Evolutionary conservation across 176 grass and related monocot genomes (phyloP).

Genomic region (Paspalum vaginatum): DNA sequence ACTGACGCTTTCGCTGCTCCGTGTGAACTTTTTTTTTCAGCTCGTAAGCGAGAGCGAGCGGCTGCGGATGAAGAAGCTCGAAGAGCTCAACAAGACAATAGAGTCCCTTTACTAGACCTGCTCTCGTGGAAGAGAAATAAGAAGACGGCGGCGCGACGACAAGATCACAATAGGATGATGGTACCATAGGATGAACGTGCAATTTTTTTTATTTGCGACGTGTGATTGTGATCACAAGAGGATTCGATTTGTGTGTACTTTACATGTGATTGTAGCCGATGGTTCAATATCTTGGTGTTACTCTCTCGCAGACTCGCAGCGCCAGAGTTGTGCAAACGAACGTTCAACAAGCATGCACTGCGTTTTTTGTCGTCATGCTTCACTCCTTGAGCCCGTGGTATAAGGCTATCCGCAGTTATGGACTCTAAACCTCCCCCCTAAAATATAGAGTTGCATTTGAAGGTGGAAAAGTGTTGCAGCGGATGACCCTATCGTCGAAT

Average conservation of each 20-base stretch:
- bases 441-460: too few relatives aligned
- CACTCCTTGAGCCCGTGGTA: too few relatives aligned
- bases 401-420: too few relatives aligned
- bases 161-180: too few relatives aligned
- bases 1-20: too few relatives aligned
- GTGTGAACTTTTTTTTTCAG: conserved; percentile 5
- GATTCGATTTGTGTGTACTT: not conserved
- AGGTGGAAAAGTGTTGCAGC: too few relatives aligned
- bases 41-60: conserved; percentile 47
- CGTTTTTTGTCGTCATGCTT: too few relatives aligned
- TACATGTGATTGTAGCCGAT: not conserved
- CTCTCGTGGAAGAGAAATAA: not conserved
- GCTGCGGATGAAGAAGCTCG: conserved; percentile 52
- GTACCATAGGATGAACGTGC: not conserved
- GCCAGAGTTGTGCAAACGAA: not conserved
- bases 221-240: too few relatives aligned
- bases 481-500: too few relatives aligned
- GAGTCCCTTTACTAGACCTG: conserved; percentile 38
- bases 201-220: not conserved
- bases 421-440: too few relatives aligned
- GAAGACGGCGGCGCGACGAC: not conserved
- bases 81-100: conserved; percentile 52
- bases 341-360: not conserved
- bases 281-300: not conserved
- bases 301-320: not conserved